Evolutionary conservation across 371 early-diverging fungal species (phyloP), one percentile per base, ranked within the genome.

Genomic region (Zopfochytrium polystomum): DNA sequence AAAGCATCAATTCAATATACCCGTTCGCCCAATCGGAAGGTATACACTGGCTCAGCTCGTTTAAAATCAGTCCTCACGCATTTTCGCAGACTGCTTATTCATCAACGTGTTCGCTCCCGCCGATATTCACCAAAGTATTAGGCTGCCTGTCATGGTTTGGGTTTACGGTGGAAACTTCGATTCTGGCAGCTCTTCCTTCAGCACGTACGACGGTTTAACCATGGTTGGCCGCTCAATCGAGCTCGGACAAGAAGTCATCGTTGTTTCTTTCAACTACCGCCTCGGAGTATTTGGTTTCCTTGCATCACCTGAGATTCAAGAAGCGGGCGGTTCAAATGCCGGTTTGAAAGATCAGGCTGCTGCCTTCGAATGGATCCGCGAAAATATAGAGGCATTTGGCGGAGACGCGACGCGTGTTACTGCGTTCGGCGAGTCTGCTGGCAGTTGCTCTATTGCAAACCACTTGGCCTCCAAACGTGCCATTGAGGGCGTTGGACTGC

Each of bases 351-450:
- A 83, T 51, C 81, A 82, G 56, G 29, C 49, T 20, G 38, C 69
- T 5, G 82, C 79, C 0, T 43, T 80, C 11, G 52, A 67, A 13
- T 83, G 84, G 84, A 71, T 81, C 18, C 55, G 56, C 26, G 48
- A 70, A 23, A 63, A 82, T 51, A 81, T 84, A 43, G 18, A 13
- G 13, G 43, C 54, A 0, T 81, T 84, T 63, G 80, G 79, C 7
- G 82, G 82, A 7, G 70, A 80, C 32, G 59, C 73, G 3, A 45
- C 38, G 33, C 55, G 65, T 33, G 55, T 81, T n/a, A 82, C 79
- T 0, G 65, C 72, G n/a, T 68, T 60, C 47, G 82, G 78, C 1
- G 56, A 84, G 63, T 73, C 72, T 7, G 80, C 75, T 9, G 84
- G 80, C 11, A 75, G 76, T 1, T 58, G 65, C 6, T 64, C 71